Conservation (phyloP, 2,329 filamentous ascomycete species). For the Metarhizium rileyi region DNA sequence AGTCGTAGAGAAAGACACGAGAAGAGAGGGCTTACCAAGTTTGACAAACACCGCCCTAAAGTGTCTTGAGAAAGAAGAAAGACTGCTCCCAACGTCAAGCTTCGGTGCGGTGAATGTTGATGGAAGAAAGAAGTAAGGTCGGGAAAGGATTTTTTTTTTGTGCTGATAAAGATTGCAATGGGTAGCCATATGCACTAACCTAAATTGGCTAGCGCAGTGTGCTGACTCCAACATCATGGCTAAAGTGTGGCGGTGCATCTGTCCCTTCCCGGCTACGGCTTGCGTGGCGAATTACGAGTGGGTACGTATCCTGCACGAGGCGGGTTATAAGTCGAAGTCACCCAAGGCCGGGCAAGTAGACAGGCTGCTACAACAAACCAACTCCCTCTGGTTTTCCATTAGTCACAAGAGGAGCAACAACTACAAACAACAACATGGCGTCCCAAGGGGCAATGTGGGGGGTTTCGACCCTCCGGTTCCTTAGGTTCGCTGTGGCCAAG, state of each 20-base stretch:
- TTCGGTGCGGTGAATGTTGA: background rate
- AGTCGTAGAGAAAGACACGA: background rate
- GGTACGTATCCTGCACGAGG: background rate
- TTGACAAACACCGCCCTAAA: background rate
- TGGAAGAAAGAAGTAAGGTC: background rate
- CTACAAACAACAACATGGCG: constrained; percentile 36
- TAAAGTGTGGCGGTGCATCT: constrained; percentile 25
- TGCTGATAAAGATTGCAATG: constrained; percentile 5
- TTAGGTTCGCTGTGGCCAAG: constrained; percentile 41
- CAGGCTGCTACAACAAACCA: background rate
- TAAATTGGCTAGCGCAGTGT: background rate
- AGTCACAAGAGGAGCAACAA: background rate
- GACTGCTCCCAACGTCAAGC: background rate
- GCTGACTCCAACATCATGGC: constrained; percentile 1
- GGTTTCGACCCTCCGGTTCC: constrained; percentile 43
- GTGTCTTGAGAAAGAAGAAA: background rate
- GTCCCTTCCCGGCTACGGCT: constrained; percentile 14
- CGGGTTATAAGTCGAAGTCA: constrained; percentile 15
- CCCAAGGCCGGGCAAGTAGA: background rate
- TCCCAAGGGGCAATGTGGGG: constrained; percentile 48
- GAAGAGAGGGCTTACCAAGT: constrained; percentile 13
- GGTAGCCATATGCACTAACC: constrained; percentile 1
- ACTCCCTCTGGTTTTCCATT: background rate
- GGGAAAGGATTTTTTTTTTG: constrained; percentile 6
- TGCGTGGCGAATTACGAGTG: constrained; percentile 18